These are phyloP conservation scores for Trametes gibbosa DNA, from an alignment of 768 basidiomycete genomes.

Conservation along the genomic window DNA sequence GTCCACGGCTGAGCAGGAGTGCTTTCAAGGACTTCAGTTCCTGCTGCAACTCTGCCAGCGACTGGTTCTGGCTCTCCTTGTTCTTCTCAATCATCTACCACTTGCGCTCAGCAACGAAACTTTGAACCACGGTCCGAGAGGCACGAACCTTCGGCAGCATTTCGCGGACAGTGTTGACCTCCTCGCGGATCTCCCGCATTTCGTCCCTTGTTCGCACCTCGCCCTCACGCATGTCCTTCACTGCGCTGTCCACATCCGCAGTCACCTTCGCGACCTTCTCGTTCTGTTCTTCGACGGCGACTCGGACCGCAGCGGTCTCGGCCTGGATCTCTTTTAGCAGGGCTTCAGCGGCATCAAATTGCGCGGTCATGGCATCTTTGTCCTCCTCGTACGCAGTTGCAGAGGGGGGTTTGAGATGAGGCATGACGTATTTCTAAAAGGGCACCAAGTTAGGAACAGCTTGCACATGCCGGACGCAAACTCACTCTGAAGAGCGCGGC, in stretches of 20 bases:
- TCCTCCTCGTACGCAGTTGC: slow-evolving; percentile 89
- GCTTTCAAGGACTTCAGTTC: slow-evolving; percentile 95
- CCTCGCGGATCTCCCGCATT: slow-evolving; percentile 88
- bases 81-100: slow-evolving; percentile 91
- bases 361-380: slow-evolving; percentile 76
- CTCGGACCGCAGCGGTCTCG: slow-evolving; percentile 70
- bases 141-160: slow-evolving; percentile 84
- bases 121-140: slow-evolving; percentile 1
- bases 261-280: slow-evolving; percentile 70
- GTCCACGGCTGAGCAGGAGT: slow-evolving; percentile 72
- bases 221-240: slow-evolving; percentile 72
- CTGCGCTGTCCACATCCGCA: slow-evolving; percentile 66
- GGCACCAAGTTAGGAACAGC: slow-evolving; percentile 5
- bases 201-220: slow-evolving; percentile 82
- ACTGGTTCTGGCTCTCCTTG: slow-evolving; percentile 79
- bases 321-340: slow-evolving; percentile 77
- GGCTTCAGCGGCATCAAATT: slow-evolving; percentile 86
- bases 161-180: slow-evolving; percentile 85
- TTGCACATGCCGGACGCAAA: not conserved
- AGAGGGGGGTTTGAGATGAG: slow-evolving; percentile 86
- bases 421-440: slow-evolving; percentile 83
- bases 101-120: not conserved
- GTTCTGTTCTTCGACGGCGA: slow-evolving; percentile 74
- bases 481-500: slow-evolving; percentile 74
- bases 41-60: slow-evolving; percentile 83